Evolutionary conservation across 441 rosid species (phyloP).

Genomic region (Croton setiger): DNA sequence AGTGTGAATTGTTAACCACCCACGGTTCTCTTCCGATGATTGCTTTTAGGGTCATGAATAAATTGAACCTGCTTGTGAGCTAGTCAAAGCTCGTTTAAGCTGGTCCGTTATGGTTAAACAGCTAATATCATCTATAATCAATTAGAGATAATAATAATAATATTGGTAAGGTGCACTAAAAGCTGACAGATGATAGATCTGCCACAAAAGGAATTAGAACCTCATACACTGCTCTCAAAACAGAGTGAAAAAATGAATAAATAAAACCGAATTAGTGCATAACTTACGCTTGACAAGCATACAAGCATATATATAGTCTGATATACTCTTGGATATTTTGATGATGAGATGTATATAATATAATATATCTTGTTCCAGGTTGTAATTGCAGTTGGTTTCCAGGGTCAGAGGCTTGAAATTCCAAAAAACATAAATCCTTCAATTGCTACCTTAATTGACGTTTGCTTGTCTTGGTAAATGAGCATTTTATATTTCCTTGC

Average conservation of each 20-base stretch:
- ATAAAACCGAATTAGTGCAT: background rate
- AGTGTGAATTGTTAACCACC: background rate
- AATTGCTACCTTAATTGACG: slow-evolving; percentile 50
- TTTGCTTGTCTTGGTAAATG: slow-evolving; percentile 53
- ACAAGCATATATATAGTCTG: background rate
- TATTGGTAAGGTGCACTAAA: background rate
- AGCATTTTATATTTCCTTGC: background rate
- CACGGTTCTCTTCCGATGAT: background rate
- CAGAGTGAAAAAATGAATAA: background rate
- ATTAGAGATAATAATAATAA: too few relatives aligned
- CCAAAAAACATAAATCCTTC: slow-evolving; percentile 40
- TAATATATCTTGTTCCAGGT: slow-evolving; percentile 36
- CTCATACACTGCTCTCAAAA: background rate
- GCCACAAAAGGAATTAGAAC: background rate
- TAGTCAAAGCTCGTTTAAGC: background rate
- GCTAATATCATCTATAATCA: background rate
- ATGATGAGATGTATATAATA: background rate
- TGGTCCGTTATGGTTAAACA: background rate
- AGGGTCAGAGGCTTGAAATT: slow-evolving; percentile 50
- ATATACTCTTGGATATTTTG: slow-evolving; percentile 1
- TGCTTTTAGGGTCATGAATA: background rate
- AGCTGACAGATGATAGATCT: background rate
- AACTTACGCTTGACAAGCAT: too few relatives aligned
- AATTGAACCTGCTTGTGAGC: background rate
- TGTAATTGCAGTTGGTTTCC: slow-evolving; percentile 56